Percentiles rank a stretch among this genome's conserved stretches.
Conservation (phyloP, 768 basidiomycete species). For the Peribolospora kevripleyi region DNA sequence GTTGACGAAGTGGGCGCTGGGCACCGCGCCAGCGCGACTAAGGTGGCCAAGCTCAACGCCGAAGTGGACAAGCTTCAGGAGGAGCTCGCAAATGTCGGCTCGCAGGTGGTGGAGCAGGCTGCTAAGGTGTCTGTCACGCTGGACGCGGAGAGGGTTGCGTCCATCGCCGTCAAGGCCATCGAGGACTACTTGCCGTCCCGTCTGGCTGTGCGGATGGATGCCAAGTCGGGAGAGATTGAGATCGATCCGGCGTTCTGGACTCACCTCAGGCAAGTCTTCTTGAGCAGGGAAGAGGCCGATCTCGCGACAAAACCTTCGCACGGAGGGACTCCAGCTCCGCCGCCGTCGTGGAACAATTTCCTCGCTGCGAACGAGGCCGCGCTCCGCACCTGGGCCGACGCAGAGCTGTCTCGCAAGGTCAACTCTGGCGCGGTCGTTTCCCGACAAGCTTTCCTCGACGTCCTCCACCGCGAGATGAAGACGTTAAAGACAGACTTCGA, state of each 20-base stretch:
- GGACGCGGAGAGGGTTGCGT: slow-evolving; percentile 15
- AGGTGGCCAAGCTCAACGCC: neutral
- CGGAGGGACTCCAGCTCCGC: neutral
- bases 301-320: neutral
- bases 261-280: slow-evolving; percentile 21
- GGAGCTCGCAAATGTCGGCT: slow-evolving; percentile 16
- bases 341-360: slow-evolving; percentile 16
- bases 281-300: slow-evolving; percentile 12
- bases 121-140: neutral
- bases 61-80: slow-evolving; percentile 8
- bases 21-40: neutral
- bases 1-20: slow-evolving; percentile 2
- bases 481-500: slow-evolving; percentile 13
- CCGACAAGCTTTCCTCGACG: slow-evolving; percentile 17
- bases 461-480: slow-evolving; percentile 19
- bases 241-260: slow-evolving; percentile 24
- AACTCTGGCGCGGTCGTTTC: slow-evolving; percentile 17
- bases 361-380: slow-evolving; percentile 16
- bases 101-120: slow-evolving; percentile 12
- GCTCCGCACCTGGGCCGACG: slow-evolving; percentile 17
- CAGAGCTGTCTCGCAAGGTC: slow-evolving; percentile 14
- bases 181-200: slow-evolving; percentile 20
- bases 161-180: slow-evolving; percentile 15
- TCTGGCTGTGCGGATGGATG: slow-evolving; percentile 18
- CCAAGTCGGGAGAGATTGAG: slow-evolving; percentile 13